Conservation (phyloP, 345 rosid genomes). For the Salix purpurea region DNA sequence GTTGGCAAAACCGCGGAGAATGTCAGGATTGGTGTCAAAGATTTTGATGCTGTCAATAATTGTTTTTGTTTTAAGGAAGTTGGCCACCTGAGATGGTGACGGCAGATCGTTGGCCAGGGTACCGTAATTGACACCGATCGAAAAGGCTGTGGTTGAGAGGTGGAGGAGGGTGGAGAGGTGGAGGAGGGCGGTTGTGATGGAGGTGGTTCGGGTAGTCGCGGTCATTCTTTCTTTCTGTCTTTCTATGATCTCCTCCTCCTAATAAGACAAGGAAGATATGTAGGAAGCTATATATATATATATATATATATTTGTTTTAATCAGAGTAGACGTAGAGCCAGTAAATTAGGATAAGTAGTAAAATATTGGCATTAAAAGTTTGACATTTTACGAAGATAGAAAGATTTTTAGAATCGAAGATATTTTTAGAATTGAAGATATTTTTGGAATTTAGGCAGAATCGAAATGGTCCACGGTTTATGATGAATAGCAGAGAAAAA, state of each 20-base stretch:
- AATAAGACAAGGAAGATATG: background rate
- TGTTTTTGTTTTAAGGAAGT: constrained; percentile 55
- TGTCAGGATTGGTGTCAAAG: constrained; percentile 58
- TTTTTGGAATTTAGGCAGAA: background rate
- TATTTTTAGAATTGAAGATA: background rate
- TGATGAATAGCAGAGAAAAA: too few relatives aligned
- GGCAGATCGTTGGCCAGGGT: constrained; percentile 72
- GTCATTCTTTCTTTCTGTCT: background rate
- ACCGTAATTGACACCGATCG: constrained; percentile 86
- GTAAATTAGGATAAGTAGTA: background rate
- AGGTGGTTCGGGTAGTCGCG: background rate
- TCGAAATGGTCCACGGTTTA: too few relatives aligned
- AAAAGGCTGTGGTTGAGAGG: constrained; percentile 31
- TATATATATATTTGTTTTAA: background rate
- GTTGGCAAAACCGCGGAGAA: constrained; percentile 70
- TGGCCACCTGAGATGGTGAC: constrained; percentile 63
- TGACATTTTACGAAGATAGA: background rate
- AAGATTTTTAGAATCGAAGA: background rate
- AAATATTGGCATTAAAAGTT: background rate
- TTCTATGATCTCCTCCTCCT: too few relatives aligned
- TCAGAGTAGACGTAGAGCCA: background rate
- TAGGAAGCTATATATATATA: background rate
- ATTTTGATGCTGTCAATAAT: constrained; percentile 62
- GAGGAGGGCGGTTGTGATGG: constrained; percentile 17
- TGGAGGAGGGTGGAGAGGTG: constrained; percentile 31